phyloP scores from a whole-genome alignment of 495 filamentous ascomycete genomes.

The Penicillium ucsense region DNA sequence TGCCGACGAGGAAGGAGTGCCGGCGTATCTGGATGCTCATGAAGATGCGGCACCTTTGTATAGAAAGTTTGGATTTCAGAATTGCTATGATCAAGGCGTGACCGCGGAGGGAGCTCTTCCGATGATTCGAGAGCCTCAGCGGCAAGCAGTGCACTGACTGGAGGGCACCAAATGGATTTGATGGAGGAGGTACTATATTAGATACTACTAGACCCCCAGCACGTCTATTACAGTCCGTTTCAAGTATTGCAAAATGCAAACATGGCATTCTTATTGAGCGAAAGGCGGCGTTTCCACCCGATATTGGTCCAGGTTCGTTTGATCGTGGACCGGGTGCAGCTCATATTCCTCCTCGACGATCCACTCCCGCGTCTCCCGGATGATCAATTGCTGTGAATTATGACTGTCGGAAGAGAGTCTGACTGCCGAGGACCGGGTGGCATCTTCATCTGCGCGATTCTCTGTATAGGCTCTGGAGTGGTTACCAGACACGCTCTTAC shows the following conservation, averaged over 20 bases:
- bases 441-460: not conserved
- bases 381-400: not conserved
- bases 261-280: too few relatives aligned
- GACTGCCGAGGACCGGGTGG: not conserved
- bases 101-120: slow-evolving; percentile 1
- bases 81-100: not conserved
- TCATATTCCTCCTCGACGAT: not conserved
- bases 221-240: too few relatives aligned
- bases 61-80: slow-evolving; percentile 18
- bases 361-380: not conserved
- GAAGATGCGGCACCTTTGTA: slow-evolving; percentile 19
- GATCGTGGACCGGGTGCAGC: not conserved
- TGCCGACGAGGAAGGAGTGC: slow-evolving; percentile 25
- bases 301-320: too few relatives aligned
- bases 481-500: slow-evolving; percentile 5
- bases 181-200: too few relatives aligned
- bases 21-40: slow-evolving; percentile 24
- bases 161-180: too few relatives aligned
- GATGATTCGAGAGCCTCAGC: slow-evolving; percentile 6
- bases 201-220: too few relatives aligned
- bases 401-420: not conserved
- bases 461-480: slow-evolving; percentile 4
- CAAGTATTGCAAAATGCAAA: too few relatives aligned
- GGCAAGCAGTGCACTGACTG: too few relatives aligned
- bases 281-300: too few relatives aligned